Evolutionary conservation across 345 rosid genomes (phyloP).

Genomic region (Crucihimalaya himalaica): DNA sequence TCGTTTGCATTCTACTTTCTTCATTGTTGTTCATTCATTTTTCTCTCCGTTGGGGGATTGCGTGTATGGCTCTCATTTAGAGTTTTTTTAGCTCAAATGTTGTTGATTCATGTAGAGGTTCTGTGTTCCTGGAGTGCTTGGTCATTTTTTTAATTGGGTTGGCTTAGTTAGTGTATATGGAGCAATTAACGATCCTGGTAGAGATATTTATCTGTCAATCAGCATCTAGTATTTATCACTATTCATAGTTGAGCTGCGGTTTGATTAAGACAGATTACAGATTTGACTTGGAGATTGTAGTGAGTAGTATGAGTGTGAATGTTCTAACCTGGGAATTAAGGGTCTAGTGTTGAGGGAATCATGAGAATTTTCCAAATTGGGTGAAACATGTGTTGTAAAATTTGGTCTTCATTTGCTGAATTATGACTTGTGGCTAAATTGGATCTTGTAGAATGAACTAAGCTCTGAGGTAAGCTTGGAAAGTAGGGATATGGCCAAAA

Average conservation of each 20-base stretch:
- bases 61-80: not conserved
- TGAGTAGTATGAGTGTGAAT: not conserved
- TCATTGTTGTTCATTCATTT: slow-evolving; percentile 3
- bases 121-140: not conserved
- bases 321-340: not conserved
- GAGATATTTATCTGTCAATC: not conserved
- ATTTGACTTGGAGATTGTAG: not conserved
- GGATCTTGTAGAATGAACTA: slow-evolving; percentile 33
- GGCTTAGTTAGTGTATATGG: not conserved
- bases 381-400: slow-evolving; percentile 23
- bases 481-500: slow-evolving; percentile 11
- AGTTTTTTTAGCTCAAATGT: slow-evolving; percentile 19
- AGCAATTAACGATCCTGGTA: not conserved
- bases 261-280: not conserved
- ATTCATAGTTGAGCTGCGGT: not conserved
- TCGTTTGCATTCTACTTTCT: slow-evolving; percentile 30
- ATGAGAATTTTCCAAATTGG: not conserved
- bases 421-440: slow-evolving; percentile 13
- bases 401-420: slow-evolving; percentile 4
- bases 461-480: slow-evolving; percentile 29
- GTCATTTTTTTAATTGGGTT: not conserved
- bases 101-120: not conserved
- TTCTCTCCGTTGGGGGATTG: not conserved
- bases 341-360: slow-evolving; percentile 13
- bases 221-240: not conserved